Evolutionary conservation across 768 basidiomycete genomes (phyloP), one percentile per base, ranked within the genome.

Genomic region (Tephrocybe sp.): DNA sequence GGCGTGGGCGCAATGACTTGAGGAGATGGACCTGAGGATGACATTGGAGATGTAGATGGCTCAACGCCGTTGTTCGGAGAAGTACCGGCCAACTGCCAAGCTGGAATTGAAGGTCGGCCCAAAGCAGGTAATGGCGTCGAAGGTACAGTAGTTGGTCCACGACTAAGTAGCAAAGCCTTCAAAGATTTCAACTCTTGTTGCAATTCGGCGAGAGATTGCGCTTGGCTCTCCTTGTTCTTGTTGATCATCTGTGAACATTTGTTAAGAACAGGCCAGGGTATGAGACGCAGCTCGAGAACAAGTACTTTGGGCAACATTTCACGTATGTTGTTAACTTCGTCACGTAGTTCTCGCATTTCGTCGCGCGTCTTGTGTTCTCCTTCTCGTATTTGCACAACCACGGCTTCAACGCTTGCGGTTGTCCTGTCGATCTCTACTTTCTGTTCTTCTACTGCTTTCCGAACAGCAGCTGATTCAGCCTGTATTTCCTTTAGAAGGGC

Each of bases 151-250:
- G 68, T 66, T 5, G 85, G 72, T 5, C 86, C 81, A 27, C 88
- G 82, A 55, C 82, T 90, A 7, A 94, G 76, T 7, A 97, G 71
- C 21, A 98, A 76, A 0, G 94, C 83, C 65, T 97, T 97, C 53
- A 98, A 73, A 0, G 94, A 97, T 62, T 94, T 93, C 60, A 98
- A 78, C 63, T 98, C 95, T 57, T 92, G 85, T 59, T 97, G 94
- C 11, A 98, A 75, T 58, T 97, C 95, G 45, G 77, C 70, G 12
- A 97, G 75, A 1, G 92, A 90, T 52, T 87, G 83, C 18, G 82
- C 78, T 66, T 97, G 93, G 12, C 80, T 77, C 47, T 91, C 86
- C 64, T 92, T 90, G 63, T 87, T 91, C 70, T 91, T 94, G 48
- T 97, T 91, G 45, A 97, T 86, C 89, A 97, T 91, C 94, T 98